Conservation (phyloP, 2,329 filamentous ascomycete genomes). For the Aspergillus persii region DNA sequence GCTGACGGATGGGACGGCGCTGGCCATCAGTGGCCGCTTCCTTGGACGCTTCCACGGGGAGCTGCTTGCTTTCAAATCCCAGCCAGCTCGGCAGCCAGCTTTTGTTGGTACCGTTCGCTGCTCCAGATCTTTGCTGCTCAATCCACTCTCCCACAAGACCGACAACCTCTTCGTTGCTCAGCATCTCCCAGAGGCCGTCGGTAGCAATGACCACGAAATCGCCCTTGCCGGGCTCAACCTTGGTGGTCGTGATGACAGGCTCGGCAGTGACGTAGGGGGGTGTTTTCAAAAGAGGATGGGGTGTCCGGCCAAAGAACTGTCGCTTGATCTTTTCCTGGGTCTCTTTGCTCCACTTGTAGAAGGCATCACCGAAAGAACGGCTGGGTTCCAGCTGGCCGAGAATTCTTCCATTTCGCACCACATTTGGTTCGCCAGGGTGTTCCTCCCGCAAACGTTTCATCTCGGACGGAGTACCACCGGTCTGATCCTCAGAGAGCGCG, state of each 20-base stretch:
- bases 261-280: conserved; percentile 97
- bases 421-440: conserved; percentile 85
- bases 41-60: conserved; percentile 72
- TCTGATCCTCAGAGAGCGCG: conserved; percentile 88
- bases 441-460: conserved; percentile 76
- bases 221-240: conserved; percentile 82
- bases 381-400: conserved; percentile 89
- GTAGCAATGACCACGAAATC: conserved; percentile 97
- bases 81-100: conserved; percentile 75
- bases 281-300: conserved; percentile 75
- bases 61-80: conserved; percentile 50
- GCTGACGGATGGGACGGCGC: conserved; percentile 75
- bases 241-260: conserved; percentile 88
- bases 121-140: conserved; percentile 62
- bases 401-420: conserved; percentile 84
- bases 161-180: conserved; percentile 97
- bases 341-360: conserved; percentile 92
- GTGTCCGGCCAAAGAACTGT: conserved; percentile 82
- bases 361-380: conserved; percentile 91
- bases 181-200: conserved; percentile 97
- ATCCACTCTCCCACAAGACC: conserved; percentile 97
- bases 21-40: conserved; percentile 63
- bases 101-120: conserved; percentile 38
- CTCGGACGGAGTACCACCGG: conserved; percentile 83
- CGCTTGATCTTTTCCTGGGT: conserved; percentile 77